A percentile compares a stretch with the other conserved stretches of the same genome.
phyloP scores from a whole-genome alignment of 2,329 filamentous ascomycete genomes.

The Graphium sp. region DNA sequence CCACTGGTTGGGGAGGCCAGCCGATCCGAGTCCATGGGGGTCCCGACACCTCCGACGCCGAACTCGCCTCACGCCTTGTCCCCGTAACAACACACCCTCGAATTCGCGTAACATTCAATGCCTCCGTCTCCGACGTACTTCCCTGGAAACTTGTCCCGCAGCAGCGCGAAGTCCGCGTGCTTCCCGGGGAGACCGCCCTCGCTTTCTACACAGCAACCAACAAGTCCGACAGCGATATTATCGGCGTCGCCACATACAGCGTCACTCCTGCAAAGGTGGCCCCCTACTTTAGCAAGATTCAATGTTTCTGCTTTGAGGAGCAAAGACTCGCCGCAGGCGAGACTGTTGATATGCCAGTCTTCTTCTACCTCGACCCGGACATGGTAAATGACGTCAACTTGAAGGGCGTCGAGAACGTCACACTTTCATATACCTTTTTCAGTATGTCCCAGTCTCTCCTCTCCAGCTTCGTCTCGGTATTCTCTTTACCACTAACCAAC shows the following conservation, averaged over 20 bases:
- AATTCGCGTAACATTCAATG: slow-evolving; percentile 89
- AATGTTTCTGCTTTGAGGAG: slow-evolving; percentile 98
- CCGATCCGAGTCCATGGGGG: slow-evolving; percentile 63
- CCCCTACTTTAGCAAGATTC: slow-evolving; percentile 98
- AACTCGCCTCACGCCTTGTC: slow-evolving; percentile 55
- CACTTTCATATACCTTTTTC: slow-evolving; percentile 94
- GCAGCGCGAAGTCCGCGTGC: slow-evolving; percentile 86
- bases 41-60: slow-evolving; percentile 27
- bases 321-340: slow-evolving; percentile 89
- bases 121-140: slow-evolving; percentile 84
- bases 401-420: slow-evolving; percentile 88
- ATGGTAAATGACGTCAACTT: slow-evolving; percentile 84
- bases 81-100: slow-evolving; percentile 70
- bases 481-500: slow-evolving; percentile 1
- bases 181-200: slow-evolving; percentile 90
- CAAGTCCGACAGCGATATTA: slow-evolving; percentile 78
- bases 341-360: slow-evolving; percentile 98
- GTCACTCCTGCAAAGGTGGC: slow-evolving; percentile 92
- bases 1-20: slow-evolving; percentile 83
- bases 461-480: background rate
- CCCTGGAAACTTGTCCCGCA: slow-evolving; percentile 97
- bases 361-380: slow-evolving; percentile 97
- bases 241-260: slow-evolving; percentile 93
- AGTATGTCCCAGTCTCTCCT: slow-evolving; percentile 42
- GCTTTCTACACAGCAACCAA: slow-evolving; percentile 98